phyloP scores from a whole-genome alignment of 2,329 filamentous ascomycete genomes.

The Nothopassalora personata region DNA sequence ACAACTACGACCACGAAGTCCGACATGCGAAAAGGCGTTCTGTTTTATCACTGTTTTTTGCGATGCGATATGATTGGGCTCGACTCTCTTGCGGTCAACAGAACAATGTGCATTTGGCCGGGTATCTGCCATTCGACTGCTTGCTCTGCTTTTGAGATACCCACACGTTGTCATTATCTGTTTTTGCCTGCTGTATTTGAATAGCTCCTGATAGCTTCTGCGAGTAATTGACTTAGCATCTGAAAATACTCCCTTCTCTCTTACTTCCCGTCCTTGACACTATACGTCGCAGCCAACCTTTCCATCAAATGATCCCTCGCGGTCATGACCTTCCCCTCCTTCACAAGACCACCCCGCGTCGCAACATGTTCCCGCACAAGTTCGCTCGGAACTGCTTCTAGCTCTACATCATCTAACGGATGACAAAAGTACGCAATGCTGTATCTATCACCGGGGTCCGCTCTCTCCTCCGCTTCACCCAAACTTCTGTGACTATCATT shows the following conservation, averaged over 20 bases:
- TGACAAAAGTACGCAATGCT: conserved; percentile 56
- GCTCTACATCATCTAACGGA: conserved; percentile 50
- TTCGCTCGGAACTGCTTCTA: conserved; percentile 52
- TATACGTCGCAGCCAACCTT: conserved; percentile 56
- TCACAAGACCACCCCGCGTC: conserved; percentile 29
- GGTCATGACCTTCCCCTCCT: conserved; percentile 46
- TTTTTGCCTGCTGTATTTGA: not conserved
- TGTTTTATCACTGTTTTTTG: not conserved
- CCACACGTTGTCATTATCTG: not conserved
- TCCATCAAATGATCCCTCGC: conserved; percentile 55
- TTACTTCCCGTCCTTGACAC: conserved; percentile 22
- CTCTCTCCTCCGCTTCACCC: conserved; percentile 14
- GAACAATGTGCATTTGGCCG: not conserved
- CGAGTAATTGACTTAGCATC: not conserved
- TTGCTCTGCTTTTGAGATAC: conserved; percentile 8
- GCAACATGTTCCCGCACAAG: conserved; percentile 40
- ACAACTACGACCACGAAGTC: not conserved
- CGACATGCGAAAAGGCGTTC: not conserved
- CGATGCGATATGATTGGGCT: not conserved
- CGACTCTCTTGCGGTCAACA: not conserved
- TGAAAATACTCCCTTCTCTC: not conserved
- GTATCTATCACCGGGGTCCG: conserved; percentile 22
- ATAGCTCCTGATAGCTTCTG: not conserved
- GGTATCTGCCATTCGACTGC: not conserved
- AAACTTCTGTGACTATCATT: not conserved